Percentiles rank a stretch among this genome's conserved stretches.
phyloP scores from a whole-genome alignment of 768 basidiomycete genomes.

The Ramaria rubella region DNA sequence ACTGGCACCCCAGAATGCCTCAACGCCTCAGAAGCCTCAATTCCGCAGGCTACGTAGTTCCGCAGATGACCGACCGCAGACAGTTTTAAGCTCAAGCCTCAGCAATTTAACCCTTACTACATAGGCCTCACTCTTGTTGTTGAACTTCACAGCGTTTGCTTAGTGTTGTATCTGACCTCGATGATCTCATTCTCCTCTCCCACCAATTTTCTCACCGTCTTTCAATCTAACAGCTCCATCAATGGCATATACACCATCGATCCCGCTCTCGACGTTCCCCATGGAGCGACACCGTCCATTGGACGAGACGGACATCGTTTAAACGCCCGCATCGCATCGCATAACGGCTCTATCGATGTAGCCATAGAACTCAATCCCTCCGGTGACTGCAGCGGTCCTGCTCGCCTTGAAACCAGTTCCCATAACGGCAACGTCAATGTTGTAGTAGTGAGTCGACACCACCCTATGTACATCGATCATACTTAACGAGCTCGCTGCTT shows the following conservation, averaged over 20 bases:
- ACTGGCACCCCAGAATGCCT: not conserved
- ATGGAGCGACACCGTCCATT: not conserved
- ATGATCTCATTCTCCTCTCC: not conserved
- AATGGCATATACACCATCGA: constrained; percentile 3
- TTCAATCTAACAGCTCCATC: not conserved
- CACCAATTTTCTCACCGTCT: constrained; percentile 4
- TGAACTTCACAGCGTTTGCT: not conserved
- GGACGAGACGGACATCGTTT: constrained; percentile 1
- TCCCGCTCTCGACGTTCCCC: not conserved
- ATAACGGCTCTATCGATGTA: constrained; percentile 3
- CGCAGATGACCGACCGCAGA: constrained; percentile 49
- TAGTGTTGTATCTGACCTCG: not conserved
- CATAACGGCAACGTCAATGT: not conserved
- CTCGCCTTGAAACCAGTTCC: not conserved
- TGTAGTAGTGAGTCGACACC: not conserved
- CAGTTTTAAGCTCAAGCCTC: constrained; percentile 37
- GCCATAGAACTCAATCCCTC: not conserved
- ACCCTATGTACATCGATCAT: not conserved
- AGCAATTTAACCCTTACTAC: constrained; percentile 30
- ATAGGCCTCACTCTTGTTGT: not conserved
- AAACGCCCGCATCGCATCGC: not conserved
- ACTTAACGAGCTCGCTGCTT: not conserved
- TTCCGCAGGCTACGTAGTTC: constrained; percentile 24
- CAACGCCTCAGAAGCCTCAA: not conserved
- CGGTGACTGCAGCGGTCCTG: not conserved